These are phyloP conservation scores for Lichtheimia corymbifera DNA, from an alignment of 371 early-diverging fungal species.

Conservation along the genomic window DNA sequence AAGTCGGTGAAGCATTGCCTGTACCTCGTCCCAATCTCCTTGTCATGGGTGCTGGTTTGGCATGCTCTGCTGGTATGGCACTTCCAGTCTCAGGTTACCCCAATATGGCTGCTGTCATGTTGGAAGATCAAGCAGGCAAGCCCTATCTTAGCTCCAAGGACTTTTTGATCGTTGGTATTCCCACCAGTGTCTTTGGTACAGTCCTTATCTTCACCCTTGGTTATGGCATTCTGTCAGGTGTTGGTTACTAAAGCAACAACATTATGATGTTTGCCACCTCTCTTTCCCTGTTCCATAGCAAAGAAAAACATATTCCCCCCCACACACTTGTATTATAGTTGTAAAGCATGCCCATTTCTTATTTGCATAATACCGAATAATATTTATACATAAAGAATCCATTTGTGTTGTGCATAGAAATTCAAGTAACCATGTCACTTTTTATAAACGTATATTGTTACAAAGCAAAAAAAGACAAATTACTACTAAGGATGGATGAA, in stretches of 20 bases:
- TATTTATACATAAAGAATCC: background rate
- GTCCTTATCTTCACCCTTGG: constrained; percentile 76
- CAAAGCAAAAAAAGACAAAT: too few species aligned
- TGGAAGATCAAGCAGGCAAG: constrained; percentile 89
- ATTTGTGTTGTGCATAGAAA: too few species aligned
- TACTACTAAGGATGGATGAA: too few species aligned
- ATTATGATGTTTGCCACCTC: background rate
- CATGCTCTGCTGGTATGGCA: constrained; percentile 53
- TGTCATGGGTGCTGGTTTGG: constrained; percentile 74
- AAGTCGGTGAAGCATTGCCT: constrained; percentile 73
- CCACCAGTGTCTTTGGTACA: constrained; percentile 73
- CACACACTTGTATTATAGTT: constrained; percentile 2
- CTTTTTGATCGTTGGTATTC: constrained; percentile 85
- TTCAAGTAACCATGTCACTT: too few species aligned
- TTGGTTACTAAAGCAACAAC: constrained; percentile 44
- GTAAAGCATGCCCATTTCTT: background rate
- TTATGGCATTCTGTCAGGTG: constrained; percentile 66
- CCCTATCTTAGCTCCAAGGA: constrained; percentile 84
- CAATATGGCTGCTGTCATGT: constrained; percentile 94
- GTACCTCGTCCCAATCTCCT: constrained; percentile 84
- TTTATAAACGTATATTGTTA: too few species aligned
- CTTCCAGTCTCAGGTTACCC: constrained; percentile 93
- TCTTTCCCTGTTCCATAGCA: background rate
- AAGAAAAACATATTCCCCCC: too few species aligned
- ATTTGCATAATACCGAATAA: constrained; percentile 3